Base-by-base conservation (phyloP, 2,329 filamentous ascomycete genomes). In the Mycocentrospora acerina region DNA sequence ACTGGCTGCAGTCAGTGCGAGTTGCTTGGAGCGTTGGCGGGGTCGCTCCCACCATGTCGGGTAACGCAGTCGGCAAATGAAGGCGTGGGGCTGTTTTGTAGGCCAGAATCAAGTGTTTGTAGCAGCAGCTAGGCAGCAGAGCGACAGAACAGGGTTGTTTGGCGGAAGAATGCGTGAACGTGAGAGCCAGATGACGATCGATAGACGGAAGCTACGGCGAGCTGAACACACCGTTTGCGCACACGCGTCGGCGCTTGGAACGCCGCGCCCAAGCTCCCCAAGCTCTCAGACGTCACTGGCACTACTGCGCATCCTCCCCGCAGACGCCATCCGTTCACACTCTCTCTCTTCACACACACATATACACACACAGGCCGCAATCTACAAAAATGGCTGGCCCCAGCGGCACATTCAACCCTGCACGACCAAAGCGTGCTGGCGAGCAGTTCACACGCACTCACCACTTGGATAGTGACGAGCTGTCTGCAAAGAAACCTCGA, bases 381-480 rank as follows among this genome's bases (percentile, higher is more conserved):
- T 22, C 5, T 22, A 22, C 5, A 16, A 18, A 16, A 24, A 66
- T 67, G 62, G 51, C 61, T 14, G 59, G 58, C 40, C 59, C 59
- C 1, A 55, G 52, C 13, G 53, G 50, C 18, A 52, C 44, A 4
- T 59, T 55, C 35, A 59, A 60, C 8, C 81, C 83, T 18, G 86
- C 85, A 36, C 85, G 88, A 25, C 88, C 88, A 8, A 95, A 91
- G 71, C 85, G 90, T 50, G 85, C 81, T 4, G 87, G 85, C 56
- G 90, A 95, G 71, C 81, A 84, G 55, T 94, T 87, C 63, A 82
- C 85, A 29, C 83, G 88, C 41, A 82, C 81, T 13, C 82, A 91
- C 64, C 83, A 88, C 59, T 73, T 78, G 51, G 78, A 82, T 37
- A 69, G 71, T 32, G 67, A 71, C 35, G 74, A 77, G 32, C 71